These are phyloP conservation scores for Metschnikowia reukaufii DNA, from an alignment of 805 yeast genomes.

Conservation along the genomic window DNA sequence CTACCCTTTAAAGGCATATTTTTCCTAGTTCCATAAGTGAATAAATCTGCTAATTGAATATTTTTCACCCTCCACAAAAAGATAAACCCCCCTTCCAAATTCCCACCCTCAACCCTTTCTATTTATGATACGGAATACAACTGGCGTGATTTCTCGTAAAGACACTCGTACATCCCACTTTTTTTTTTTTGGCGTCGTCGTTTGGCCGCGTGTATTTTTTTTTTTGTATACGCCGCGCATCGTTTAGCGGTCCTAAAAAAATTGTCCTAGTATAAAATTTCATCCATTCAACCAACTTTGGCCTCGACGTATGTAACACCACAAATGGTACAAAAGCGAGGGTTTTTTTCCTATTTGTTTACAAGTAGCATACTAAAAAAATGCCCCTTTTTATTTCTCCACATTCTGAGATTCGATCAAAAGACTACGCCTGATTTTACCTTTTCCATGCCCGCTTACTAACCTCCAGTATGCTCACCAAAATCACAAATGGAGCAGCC, in stretches of 20 bases:
- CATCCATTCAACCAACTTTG: constrained; percentile 5
- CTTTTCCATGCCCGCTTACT: neutral
- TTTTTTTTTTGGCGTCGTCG: constrained; percentile 4
- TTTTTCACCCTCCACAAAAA: no score
- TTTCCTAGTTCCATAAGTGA: no score
- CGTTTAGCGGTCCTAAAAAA: constrained; percentile 10
- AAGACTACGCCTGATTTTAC: neutral
- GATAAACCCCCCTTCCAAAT: no score
- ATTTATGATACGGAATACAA: no score
- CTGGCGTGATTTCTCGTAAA: neutral
- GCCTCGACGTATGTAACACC: constrained; percentile 10
- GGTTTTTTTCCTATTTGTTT: no score
- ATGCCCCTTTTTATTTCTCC: no score
- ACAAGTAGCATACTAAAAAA: no score
- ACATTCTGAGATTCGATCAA: no score
- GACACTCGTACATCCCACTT: constrained; percentile 5
- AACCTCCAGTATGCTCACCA: constrained; percentile 27
- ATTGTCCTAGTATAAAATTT: neutral
- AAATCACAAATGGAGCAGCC: constrained; percentile 32
- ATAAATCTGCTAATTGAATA: no score
- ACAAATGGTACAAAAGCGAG: neutral
- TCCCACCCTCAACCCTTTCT: no score
- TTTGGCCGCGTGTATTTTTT: constrained; percentile 9
- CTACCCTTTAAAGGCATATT: no score
- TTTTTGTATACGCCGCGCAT: constrained; percentile 16